Evolutionary conservation across 1,284 basidiomycete species (phyloP).

Genomic region (Sutorius eximius): DNA sequence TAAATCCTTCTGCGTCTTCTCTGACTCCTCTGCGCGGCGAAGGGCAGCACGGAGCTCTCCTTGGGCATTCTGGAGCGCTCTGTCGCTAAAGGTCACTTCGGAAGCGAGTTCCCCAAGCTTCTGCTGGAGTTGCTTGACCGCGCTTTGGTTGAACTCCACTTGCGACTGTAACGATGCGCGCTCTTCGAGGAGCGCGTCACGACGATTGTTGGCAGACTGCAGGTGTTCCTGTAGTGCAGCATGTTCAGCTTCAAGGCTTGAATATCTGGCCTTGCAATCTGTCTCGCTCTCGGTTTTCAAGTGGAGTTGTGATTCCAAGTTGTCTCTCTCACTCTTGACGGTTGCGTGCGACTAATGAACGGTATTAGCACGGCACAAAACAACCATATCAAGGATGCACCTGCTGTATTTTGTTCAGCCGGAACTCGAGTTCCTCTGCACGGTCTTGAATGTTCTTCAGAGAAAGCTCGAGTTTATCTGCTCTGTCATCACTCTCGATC

Average conservation of each 20-base stretch:
- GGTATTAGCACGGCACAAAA: constrained; percentile 6
- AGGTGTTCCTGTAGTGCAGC: constrained; percentile 44
- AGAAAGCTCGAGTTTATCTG: constrained; percentile 67
- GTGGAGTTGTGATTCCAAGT: constrained; percentile 47
- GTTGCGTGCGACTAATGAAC: constrained; percentile 50
- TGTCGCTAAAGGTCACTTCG: constrained; percentile 51
- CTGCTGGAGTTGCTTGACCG: constrained; percentile 53
- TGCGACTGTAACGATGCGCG: constrained; percentile 49
- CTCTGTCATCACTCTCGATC: constrained; percentile 76
- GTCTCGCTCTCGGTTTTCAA: constrained; percentile 42
- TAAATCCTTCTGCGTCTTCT: constrained; percentile 64
- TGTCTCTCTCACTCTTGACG: constrained; percentile 61
- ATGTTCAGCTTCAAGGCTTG: constrained; percentile 46
- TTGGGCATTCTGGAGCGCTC: constrained; percentile 60
- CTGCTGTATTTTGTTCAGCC: constrained; percentile 74
- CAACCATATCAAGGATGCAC: constrained; percentile 36
- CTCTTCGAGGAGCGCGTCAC: constrained; percentile 47
- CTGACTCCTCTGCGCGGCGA: constrained; percentile 71
- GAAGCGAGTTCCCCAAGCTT: constrained; percentile 56
- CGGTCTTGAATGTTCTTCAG: constrained; percentile 76
- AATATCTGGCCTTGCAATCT: constrained; percentile 48
- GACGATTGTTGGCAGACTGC: constrained; percentile 43
- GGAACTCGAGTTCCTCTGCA: constrained; percentile 77
- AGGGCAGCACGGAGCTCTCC: constrained; percentile 58
- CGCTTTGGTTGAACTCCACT: constrained; percentile 44